Evolutionary conservation across 1,284 basidiomycete genomes (phyloP).

Genomic region (Trichosporon ovoides): DNA sequence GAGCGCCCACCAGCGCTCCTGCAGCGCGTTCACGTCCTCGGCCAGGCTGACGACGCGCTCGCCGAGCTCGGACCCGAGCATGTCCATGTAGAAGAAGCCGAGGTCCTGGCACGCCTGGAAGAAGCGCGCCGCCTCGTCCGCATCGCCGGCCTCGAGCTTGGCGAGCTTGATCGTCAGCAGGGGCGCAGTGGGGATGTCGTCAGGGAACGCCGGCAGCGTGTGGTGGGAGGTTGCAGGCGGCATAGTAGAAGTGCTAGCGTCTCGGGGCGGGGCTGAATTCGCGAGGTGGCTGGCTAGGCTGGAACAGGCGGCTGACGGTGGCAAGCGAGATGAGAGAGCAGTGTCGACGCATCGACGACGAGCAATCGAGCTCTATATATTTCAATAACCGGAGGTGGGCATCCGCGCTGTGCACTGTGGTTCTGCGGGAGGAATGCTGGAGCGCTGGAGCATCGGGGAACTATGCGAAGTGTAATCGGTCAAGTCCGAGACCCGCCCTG

Average conservation of each 20-base stretch:
- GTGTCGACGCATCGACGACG: too few species aligned
- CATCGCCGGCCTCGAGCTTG: conserved; percentile 23
- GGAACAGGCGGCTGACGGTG: too few species aligned
- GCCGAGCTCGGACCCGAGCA: conserved; percentile 22
- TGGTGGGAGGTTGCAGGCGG: conserved; percentile 21
- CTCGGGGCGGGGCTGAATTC: not conserved
- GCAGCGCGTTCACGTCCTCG: conserved; percentile 23
- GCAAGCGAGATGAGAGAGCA: too few species aligned
- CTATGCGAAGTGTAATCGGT: too few species aligned
- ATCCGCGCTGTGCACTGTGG: too few species aligned
- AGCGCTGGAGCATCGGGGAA: too few species aligned
- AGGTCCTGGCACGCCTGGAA: conserved; percentile 25
- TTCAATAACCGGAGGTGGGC: too few species aligned
- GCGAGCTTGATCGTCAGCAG: conserved; percentile 25
- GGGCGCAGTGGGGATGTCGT: conserved; percentile 22
- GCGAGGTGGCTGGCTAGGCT: not conserved
- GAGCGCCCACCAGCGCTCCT: conserved; percentile 26
- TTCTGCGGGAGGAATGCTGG: too few species aligned
- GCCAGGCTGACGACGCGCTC: conserved; percentile 23
- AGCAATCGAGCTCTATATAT: too few species aligned
- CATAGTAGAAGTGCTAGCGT: conserved; percentile 10
- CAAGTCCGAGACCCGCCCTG: too few species aligned
- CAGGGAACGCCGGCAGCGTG: conserved; percentile 26
- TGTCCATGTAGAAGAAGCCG: conserved; percentile 37
- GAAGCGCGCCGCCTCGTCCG: conserved; percentile 18